These are phyloP conservation scores for Pilatotrama ljubarskyi DNA, from an alignment of 768 basidiomycete genomes.

Conservation along the genomic window DNA sequence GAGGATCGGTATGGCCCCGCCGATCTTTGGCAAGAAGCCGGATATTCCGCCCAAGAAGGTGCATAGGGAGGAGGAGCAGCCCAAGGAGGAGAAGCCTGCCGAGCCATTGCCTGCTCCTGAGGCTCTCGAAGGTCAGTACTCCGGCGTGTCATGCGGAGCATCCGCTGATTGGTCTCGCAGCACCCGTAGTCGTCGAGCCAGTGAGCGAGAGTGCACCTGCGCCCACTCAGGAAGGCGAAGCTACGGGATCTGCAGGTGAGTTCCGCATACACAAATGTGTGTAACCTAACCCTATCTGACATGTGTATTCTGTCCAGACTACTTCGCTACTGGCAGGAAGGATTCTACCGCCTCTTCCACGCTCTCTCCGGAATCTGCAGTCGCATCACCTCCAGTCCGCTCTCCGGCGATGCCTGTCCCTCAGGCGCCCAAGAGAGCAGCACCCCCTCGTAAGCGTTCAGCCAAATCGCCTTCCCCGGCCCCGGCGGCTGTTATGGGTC, in stretches of 20 bases:
- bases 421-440: slow-evolving; percentile 69
- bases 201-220: not conserved
- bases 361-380: slow-evolving; percentile 26
- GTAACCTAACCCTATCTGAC: not conserved
- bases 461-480: slow-evolving; percentile 50
- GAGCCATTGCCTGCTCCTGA: slow-evolving; percentile 8
- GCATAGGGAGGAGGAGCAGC: slow-evolving; percentile 29
- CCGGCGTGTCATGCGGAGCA: not conserved
- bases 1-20: slow-evolving; percentile 76
- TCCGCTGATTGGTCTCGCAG: not conserved
- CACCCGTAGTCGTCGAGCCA: not conserved
- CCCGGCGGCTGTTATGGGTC: slow-evolving; percentile 16
- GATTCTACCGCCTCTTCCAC: slow-evolving; percentile 19
- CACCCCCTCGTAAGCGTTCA: slow-evolving; percentile 69
- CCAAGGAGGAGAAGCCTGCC: slow-evolving; percentile 19
- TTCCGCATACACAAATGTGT: no score
- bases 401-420: slow-evolving; percentile 71
- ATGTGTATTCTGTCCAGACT: slow-evolving; percentile 13
- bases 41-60: slow-evolving; percentile 35
- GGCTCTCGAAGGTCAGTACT: slow-evolving; percentile 6
- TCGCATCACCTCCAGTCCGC: slow-evolving; percentile 35
- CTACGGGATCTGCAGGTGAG: slow-evolving; percentile 10
- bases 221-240: not conserved
- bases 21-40: slow-evolving; percentile 64
- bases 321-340: slow-evolving; percentile 17